Percentiles rank a stretch among this genome's conserved stretches.
Evolutionary conservation across 495 filamentous ascomycete species (phyloP).

Genomic region (Wilcoxina mikolae): DNA sequence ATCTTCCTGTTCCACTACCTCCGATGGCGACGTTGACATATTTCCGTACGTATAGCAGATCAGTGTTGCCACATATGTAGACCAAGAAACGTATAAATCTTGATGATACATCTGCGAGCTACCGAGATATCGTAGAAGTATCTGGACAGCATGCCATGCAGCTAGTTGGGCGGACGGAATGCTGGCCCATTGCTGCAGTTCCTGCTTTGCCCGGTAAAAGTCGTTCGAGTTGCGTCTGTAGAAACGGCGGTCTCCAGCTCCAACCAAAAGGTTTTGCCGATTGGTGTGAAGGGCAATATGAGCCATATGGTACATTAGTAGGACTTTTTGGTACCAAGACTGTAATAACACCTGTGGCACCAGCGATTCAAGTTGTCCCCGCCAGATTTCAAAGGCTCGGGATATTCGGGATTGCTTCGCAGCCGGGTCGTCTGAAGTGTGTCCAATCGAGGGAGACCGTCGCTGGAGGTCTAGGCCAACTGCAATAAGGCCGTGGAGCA

Average conservation of each 20-base stretch:
- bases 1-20: conserved; percentile 13
- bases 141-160: conserved; percentile 27
- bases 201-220: conserved; percentile 24
- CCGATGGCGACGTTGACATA: conserved; percentile 15
- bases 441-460: conserved; percentile 17
- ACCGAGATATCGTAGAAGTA: conserved; percentile 18
- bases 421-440: conserved; percentile 20
- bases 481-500: conserved; percentile 27
- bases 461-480: conserved; percentile 27
- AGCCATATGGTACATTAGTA: conserved; percentile 29
- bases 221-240: conserved; percentile 17
- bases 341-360: conserved; percentile 25
- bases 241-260: conserved; percentile 21
- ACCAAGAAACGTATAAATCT: conserved; percentile 22
- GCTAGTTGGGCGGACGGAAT: conserved; percentile 20
- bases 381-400: conserved; percentile 25
- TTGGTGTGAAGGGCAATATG: conserved; percentile 28
- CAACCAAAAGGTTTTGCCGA: conserved; percentile 20
- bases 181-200: conserved; percentile 23
- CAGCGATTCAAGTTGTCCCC: conserved; percentile 24
- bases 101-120: conserved; percentile 12
- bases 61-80: conserved; percentile 23
- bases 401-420: conserved; percentile 20
- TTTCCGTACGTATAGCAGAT: conserved; percentile 28
- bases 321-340: conserved; percentile 21